A percentile compares a stretch with the other conserved stretches of the same genome.
Evolutionary conservation across 768 basidiomycete species (phyloP).

Genomic region (Bullera alba): DNA sequence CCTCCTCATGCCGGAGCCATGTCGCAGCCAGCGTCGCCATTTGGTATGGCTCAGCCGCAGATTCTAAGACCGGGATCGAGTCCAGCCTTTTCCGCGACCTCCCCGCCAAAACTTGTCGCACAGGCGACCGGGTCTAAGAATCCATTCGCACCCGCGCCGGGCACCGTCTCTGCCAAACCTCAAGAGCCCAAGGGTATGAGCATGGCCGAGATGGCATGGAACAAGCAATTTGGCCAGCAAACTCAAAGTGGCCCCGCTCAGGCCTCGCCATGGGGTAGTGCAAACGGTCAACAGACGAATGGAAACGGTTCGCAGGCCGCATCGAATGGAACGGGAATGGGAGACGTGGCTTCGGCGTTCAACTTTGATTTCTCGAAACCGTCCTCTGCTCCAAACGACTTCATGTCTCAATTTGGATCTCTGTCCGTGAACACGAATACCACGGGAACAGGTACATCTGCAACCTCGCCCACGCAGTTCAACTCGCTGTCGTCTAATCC

Average conservation of each 20-base stretch:
- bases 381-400: constrained; percentile 9
- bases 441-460: constrained; percentile 1
- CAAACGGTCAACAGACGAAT: constrained; percentile 1
- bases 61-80: constrained; percentile 36
- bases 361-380: constrained; percentile 24
- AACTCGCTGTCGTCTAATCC: constrained; percentile 42
- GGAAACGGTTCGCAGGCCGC: not conserved
- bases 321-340: constrained; percentile 1
- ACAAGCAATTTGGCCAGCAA: constrained; percentile 3
- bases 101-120: constrained; percentile 59
- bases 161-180: constrained; percentile 49
- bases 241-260: not conserved
- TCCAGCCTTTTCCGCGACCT: constrained; percentile 13
- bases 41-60: constrained; percentile 4
- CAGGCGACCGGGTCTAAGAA: constrained; percentile 93
- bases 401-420: constrained; percentile 6
- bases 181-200: constrained; percentile 72
- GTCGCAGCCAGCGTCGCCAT: constrained; percentile 7
- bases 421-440: not conserved
- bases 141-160: constrained; percentile 76
- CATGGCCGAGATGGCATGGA: constrained; percentile 70
- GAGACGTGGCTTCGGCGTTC: constrained; percentile 37
- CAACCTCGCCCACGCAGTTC: constrained; percentile 6
- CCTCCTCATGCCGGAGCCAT: not conserved
- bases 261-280: not conserved